Conservation (phyloP, 495 filamentous ascomycete genomes). For the Penicillium taxi region DNA sequence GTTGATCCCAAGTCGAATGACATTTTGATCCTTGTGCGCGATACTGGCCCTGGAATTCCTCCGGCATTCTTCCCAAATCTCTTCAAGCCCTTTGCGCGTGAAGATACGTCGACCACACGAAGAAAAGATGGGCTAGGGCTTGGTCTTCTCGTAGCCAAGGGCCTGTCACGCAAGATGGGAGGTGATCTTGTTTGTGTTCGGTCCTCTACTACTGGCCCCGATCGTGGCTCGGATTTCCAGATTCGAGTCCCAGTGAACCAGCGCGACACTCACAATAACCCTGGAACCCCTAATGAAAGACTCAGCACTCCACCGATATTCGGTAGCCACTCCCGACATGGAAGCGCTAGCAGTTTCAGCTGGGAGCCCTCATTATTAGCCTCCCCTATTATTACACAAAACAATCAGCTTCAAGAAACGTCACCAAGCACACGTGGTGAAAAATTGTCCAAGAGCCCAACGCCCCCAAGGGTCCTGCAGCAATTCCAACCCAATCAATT, state of each 20-base stretch:
- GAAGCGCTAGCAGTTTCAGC: conserved; percentile 18
- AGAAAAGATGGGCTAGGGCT: conserved; percentile 67
- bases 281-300: conserved; percentile 31
- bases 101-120: conserved; percentile 65
- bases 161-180: conserved; percentile 64
- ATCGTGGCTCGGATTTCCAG: conserved; percentile 65
- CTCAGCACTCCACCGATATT: conserved; percentile 22
- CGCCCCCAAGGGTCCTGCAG: conserved; percentile 20
- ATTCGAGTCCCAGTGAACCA: conserved; percentile 59
- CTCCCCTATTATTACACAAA: conserved; percentile 17
- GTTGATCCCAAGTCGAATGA: conserved; percentile 44
- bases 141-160: conserved; percentile 69
- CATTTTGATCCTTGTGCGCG: conserved; percentile 53
- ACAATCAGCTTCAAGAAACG: conserved; percentile 24
- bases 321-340: conserved; percentile 16
- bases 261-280: conserved; percentile 32
- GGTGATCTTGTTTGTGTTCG: conserved; percentile 63
- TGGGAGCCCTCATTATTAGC: conserved; percentile 15
- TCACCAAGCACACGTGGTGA: conserved; percentile 31
- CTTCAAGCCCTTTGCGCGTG: conserved; percentile 67
- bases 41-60: conserved; percentile 69
- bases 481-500: conserved; percentile 11
- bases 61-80: conserved; percentile 59
- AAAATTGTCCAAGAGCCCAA: conserved; percentile 20
- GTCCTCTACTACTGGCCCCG: conserved; percentile 59